Conservation (phyloP, 2,329 filamentous ascomycete genomes). For the Coniochaeta hoffmannii region DNA sequence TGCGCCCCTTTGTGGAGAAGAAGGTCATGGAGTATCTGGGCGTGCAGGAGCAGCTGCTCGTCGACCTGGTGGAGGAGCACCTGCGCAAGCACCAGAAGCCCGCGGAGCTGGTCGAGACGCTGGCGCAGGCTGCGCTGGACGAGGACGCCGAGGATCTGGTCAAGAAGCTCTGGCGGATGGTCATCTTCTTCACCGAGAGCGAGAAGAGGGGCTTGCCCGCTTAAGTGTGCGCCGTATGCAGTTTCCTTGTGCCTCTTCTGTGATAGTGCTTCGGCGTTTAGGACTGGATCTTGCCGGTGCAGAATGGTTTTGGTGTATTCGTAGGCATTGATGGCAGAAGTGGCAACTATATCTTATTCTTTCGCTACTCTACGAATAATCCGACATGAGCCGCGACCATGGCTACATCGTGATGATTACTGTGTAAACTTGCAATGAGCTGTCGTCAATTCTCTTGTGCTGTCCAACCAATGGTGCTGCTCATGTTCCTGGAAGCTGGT, state of each 20-base stretch:
- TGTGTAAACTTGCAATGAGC: background rate
- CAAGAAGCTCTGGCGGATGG: conserved; percentile 96
- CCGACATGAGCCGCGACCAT: no score
- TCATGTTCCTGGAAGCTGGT: background rate
- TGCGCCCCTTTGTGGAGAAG: conserved; percentile 93
- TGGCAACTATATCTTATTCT: background rate
- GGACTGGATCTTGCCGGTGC: background rate
- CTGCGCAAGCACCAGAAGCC: conserved; percentile 68
- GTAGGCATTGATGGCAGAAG: conserved; percentile 3
- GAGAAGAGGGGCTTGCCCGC: conserved; percentile 81
- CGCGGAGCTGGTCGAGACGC: conserved; percentile 73
- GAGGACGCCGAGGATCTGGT: conserved; percentile 92
- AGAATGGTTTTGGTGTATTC: conserved; percentile 4
- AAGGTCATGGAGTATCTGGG: conserved; percentile 97
- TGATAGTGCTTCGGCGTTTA: background rate
- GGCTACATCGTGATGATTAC: background rate
- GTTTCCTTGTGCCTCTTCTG: background rate
- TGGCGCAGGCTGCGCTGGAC: conserved; percentile 83
- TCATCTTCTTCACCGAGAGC: conserved; percentile 94
- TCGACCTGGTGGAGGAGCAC: conserved; percentile 87
- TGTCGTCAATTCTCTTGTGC: background rate
- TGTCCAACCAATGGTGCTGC: background rate
- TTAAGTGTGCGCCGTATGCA: conserved; percentile 25
- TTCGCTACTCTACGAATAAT: no score
- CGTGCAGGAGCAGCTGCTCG: conserved; percentile 90